Percentiles rank a stretch among this genome's conserved stretches.
Evolutionary conservation across 78 protist genomes (phyloP).

Genomic region (Speleostelium caveatum): DNA sequence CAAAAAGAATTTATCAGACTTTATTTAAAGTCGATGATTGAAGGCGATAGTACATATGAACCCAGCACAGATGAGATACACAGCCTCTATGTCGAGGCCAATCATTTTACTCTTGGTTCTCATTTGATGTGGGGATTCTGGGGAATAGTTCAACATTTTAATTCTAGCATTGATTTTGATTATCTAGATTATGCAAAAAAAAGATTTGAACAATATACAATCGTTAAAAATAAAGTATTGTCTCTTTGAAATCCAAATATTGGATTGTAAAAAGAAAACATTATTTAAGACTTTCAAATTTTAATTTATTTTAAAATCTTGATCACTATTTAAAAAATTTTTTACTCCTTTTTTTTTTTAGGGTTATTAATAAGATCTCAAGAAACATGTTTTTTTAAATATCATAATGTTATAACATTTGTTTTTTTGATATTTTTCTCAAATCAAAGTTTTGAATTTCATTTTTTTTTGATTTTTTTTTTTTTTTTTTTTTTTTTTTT

Average conservation of each 20-base stretch:
- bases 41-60: not conserved
- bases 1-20: constrained; percentile 68
- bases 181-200: constrained; percentile 56
- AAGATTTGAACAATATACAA: constrained; percentile 68
- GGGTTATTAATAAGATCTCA: too few relatives aligned
- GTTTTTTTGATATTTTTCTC: too few relatives aligned
- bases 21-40: constrained; percentile 29
- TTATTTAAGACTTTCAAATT: too few relatives aligned
- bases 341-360: too few relatives aligned
- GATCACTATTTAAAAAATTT: too few relatives aligned
- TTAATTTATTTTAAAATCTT: too few relatives aligned
- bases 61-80: constrained; percentile 59
- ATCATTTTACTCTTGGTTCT: constrained; percentile 54
- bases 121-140: constrained; percentile 81
- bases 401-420: too few relatives aligned
- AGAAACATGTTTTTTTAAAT: too few relatives aligned
- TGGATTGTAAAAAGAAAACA: too few relatives aligned
- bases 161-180: constrained; percentile 71
- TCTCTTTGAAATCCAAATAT: too few relatives aligned
- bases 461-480: too few relatives aligned
- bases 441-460: too few relatives aligned
- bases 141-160: constrained; percentile 49
- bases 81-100: constrained; percentile 49
- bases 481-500: not conserved
- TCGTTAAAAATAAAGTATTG: constrained; percentile 56